A percentile compares a stretch with the other conserved stretches of the same genome.
phyloP scores from a whole-genome alignment of 2,329 filamentous ascomycete genomes.

The Colletotrichum tropicale region DNA sequence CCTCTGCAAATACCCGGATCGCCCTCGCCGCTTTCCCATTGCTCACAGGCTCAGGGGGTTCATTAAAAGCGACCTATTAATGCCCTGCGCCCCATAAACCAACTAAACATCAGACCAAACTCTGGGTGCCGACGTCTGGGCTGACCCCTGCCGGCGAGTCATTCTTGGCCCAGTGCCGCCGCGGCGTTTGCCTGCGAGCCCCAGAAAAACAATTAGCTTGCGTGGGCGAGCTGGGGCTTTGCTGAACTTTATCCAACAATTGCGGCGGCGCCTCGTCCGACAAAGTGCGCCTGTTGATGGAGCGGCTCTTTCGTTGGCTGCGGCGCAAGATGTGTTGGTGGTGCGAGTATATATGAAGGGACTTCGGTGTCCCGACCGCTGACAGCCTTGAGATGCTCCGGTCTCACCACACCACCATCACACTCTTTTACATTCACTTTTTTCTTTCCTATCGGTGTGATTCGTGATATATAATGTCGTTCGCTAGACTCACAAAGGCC shows the following conservation, averaged over 20 bases:
- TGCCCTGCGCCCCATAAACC: not conserved
- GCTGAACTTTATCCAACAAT: slow-evolving; percentile 12
- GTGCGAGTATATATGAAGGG: not conserved
- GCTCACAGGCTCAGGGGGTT: not conserved
- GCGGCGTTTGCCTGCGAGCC: not conserved
- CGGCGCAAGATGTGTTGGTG: not conserved
- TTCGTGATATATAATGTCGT: not conserved
- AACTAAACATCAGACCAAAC: slow-evolving; percentile 7
- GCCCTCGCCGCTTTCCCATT: not conserved
- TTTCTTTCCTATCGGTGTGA: not conserved
- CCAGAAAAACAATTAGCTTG: slow-evolving; percentile 14
- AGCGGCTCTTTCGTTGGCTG: not conserved
- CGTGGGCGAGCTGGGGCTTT: slow-evolving; percentile 16
- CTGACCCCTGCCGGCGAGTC: slow-evolving; percentile 12
- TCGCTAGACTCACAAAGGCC: not conserved
- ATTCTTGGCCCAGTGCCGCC: not conserved
- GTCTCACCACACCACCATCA: not conserved
- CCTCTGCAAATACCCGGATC: not conserved
- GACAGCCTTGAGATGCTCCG: not conserved
- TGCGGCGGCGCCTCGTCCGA: not conserved
- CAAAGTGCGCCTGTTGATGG: not conserved
- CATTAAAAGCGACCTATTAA: not conserved
- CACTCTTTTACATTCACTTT: not conserved
- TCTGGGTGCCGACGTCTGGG: slow-evolving; percentile 2
- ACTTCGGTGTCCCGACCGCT: not conserved